Percentiles rank a stretch among this genome's conserved stretches.
Evolutionary conservation across 169 alveolate species (phyloP).

Genomic region (Plasmodium gonderi): DNA sequence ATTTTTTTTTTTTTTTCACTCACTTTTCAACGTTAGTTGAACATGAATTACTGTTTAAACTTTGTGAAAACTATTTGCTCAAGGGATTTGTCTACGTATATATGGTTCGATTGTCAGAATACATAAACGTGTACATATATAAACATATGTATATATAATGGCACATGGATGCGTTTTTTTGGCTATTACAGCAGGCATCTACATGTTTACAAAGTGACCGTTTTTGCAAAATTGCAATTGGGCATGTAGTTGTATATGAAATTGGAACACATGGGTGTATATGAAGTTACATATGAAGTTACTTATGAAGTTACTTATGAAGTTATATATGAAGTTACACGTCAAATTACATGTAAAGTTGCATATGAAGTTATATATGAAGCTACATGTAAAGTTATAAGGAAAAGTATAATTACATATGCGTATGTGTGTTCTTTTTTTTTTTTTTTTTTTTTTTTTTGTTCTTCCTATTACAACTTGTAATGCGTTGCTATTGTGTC

Average conservation of each 20-base stretch:
- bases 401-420: background rate
- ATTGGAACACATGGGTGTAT: background rate
- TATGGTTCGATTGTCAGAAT: background rate
- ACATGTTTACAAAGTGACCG: too few species aligned
- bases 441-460: background rate
- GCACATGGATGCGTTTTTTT: background rate
- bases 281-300: background rate
- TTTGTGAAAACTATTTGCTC: background rate
- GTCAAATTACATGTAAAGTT: background rate
- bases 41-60: background rate
- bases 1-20: background rate
- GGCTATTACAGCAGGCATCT: too few species aligned
- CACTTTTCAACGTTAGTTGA: background rate
- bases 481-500: conserved; percentile 35
- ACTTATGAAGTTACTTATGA: background rate
- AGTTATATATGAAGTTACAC: background rate
- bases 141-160: background rate
- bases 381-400: background rate
- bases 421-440: background rate
- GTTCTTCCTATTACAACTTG: conserved; percentile 21
- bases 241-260: background rate
- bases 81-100: background rate
- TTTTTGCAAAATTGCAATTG: too few species aligned
- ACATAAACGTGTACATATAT: background rate
- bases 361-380: background rate